A percentile compares a stretch with the other conserved stretches of the same genome.
Conservation (phyloP, 176 grass and related monocot species). For the Hordeum marinum region DNA sequence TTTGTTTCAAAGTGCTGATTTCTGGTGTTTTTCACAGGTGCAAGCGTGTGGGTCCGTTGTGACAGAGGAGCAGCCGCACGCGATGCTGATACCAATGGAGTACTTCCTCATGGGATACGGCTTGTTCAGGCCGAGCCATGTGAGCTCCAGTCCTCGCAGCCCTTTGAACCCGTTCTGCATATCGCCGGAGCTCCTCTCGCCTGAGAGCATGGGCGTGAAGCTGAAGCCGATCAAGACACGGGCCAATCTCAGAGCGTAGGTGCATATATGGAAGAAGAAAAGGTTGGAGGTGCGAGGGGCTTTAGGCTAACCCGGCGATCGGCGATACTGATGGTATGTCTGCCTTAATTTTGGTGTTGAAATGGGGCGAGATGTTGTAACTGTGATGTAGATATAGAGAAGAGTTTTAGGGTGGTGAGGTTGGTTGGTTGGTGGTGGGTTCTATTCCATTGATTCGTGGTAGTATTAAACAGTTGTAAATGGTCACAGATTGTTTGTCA, state of each 20-base stretch:
- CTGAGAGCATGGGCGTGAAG: slow-evolving; percentile 96
- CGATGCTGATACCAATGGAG: slow-evolving; percentile 93
- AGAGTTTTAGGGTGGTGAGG: slow-evolving; percentile 29
- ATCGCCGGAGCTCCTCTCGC: slow-evolving; percentile 85
- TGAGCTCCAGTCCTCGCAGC: slow-evolving; percentile 65
- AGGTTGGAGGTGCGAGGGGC: not conserved
- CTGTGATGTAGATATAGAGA: slow-evolving; percentile 31
- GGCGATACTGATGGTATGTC: slow-evolving; percentile 12
- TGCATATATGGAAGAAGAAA: slow-evolving; percentile 3
- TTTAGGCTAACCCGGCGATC: slow-evolving; percentile 5
- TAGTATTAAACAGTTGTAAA: slow-evolving; percentile 69
- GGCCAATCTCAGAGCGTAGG: slow-evolving; percentile 45
- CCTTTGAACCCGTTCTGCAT: slow-evolving; percentile 71
- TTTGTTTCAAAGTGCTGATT: not conserved
- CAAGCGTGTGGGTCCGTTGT: slow-evolving; percentile 84
- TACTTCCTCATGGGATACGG: slow-evolving; percentile 91
- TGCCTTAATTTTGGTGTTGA: slow-evolving; percentile 47
- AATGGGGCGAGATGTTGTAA: slow-evolving; percentile 38
- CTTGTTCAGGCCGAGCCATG: slow-evolving; percentile 64
- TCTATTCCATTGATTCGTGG: slow-evolving; percentile 49
- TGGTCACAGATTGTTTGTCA: slow-evolving; percentile 49
- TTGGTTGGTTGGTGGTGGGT: slow-evolving; percentile 14
- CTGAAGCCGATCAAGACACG: slow-evolving; percentile 95
- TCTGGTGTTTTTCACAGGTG: slow-evolving; percentile 45
- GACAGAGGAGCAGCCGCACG: slow-evolving; percentile 88